These are phyloP conservation scores for Tausonia pullulans DNA, from an alignment of 1,284 basidiomycete genomes.

Conservation along the genomic window DNA sequence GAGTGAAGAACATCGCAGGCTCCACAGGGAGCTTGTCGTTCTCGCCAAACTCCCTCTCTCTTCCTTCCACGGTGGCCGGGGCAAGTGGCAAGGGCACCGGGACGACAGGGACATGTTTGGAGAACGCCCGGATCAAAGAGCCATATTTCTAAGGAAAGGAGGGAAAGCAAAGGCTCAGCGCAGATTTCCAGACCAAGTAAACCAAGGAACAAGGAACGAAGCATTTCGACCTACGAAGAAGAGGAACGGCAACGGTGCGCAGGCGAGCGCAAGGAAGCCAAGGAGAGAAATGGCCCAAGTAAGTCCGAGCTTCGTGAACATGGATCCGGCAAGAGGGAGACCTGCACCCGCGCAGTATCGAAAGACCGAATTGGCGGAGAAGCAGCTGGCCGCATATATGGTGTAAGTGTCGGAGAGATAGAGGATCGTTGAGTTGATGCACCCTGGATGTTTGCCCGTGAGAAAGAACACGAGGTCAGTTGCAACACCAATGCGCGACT, in stretches of 20 bases:
- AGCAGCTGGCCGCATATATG: slow-evolving; percentile 43
- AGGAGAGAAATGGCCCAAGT: slow-evolving; percentile 57
- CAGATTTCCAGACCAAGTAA: not conserved
- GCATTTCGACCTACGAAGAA: slow-evolving; percentile 31
- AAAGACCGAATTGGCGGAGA: slow-evolving; percentile 57
- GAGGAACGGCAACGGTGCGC: slow-evolving; percentile 45
- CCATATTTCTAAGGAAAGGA: slow-evolving; percentile 36
- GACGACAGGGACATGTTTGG: slow-evolving; percentile 27
- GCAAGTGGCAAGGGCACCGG: not conserved
- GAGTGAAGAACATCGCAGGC: not conserved
- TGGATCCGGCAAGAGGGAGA: slow-evolving; percentile 52
- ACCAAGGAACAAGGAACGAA: not conserved
- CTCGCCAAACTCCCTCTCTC: not conserved
- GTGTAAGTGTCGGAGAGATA: slow-evolving; percentile 18
- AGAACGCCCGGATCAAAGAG: slow-evolving; percentile 46
- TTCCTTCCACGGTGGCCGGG: not conserved
- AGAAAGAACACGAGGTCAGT: not conserved
- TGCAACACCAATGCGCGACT: too few species aligned
- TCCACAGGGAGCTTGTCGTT: not conserved
- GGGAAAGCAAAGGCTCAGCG: not conserved
- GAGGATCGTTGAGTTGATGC: slow-evolving; percentile 48
- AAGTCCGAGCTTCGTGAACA: slow-evolving; percentile 50
- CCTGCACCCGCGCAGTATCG: slow-evolving; percentile 53
- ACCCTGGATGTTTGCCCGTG: slow-evolving; percentile 41
- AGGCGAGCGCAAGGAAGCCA: slow-evolving; percentile 47